Evolutionary conservation across 192 early-diverging fungal species (phyloP).

Genomic region (Gorgonomyces haynaldii): DNA sequence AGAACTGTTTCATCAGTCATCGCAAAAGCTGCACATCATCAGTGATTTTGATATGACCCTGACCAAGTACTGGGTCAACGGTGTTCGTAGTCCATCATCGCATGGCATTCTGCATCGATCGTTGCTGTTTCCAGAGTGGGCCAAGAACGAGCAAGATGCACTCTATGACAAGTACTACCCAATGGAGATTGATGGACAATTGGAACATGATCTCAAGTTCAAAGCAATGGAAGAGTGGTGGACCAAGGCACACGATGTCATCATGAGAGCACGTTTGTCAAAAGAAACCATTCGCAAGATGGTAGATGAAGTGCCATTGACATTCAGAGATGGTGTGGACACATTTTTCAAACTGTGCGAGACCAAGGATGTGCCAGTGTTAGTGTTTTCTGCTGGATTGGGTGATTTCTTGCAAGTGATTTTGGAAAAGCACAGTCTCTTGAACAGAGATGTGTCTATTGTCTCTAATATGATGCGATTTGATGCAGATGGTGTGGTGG

Average conservation of each 20-base stretch:
- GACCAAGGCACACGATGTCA: constrained; percentile 41
- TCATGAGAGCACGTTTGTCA: constrained; percentile 38
- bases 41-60: constrained; percentile 68
- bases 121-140: constrained; percentile 6
- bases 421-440: constrained; percentile 23
- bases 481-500: constrained; percentile 33
- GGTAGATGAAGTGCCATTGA: constrained; percentile 29
- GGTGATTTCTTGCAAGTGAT: constrained; percentile 18
- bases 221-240: constrained; percentile 67
- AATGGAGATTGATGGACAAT: constrained; percentile 44
- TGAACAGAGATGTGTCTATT: constrained; percentile 46
- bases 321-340: constrained; percentile 32
- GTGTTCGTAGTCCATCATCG: constrained; percentile 15
- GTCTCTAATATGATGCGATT: constrained; percentile 64
- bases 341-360: constrained; percentile 25
- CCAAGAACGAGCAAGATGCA: constrained; percentile 22
- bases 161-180: constrained; percentile 60
- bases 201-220: constrained; percentile 44
- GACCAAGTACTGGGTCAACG: constrained; percentile 34
- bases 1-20: not conserved
- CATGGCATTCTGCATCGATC: constrained; percentile 18
- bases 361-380: constrained; percentile 35
- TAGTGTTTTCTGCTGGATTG: constrained; percentile 65
- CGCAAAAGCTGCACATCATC: constrained; percentile 1
- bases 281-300: constrained; percentile 37